A percentile compares a stretch with the other conserved stretches of the same genome.
phyloP scores from a whole-genome alignment of 768 basidiomycete species.

The Suillus americanus region DNA sequence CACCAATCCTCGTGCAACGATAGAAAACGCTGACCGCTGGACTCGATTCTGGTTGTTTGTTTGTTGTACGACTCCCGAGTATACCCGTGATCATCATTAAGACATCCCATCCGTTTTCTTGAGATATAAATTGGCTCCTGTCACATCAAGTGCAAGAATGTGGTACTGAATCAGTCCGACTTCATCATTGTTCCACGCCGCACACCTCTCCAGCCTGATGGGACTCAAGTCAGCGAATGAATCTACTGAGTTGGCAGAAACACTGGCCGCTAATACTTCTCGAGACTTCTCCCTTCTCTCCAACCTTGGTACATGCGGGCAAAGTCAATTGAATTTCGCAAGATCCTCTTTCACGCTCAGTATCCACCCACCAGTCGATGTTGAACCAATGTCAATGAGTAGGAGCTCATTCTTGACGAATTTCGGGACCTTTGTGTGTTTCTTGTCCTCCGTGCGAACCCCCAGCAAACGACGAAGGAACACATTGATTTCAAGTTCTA shows the following conservation, averaged over 20 bases:
- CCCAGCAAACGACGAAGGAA: slow-evolving; percentile 94
- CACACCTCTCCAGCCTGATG: no score
- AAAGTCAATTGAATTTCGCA: no score
- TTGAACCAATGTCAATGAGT: slow-evolving; percentile 98
- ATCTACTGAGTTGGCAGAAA: no score
- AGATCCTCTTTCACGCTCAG: no score
- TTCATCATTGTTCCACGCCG: no score
- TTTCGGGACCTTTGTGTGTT: slow-evolving; percentile 94
- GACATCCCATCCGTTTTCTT: neutral
- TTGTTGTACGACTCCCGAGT: neutral
- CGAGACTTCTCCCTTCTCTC: no score
- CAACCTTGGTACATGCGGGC: no score
- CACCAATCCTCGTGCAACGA: neutral
- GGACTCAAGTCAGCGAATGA: no score
- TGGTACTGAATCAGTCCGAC: no score
- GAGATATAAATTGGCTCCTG: no score
- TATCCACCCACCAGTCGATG: slow-evolving; percentile 55
- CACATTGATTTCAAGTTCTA: slow-evolving; percentile 88
- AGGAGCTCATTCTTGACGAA: slow-evolving; percentile 88
- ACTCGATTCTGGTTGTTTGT: neutral
- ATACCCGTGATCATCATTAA: neutral
- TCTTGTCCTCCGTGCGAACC: slow-evolving; percentile 98
- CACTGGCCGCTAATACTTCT: no score
- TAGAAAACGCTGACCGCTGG: neutral
- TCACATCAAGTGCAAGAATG: no score